Evolutionary conservation across 352 stramenopile genomes (phyloP).

Genomic region (Pythium vanterpoolii): DNA sequence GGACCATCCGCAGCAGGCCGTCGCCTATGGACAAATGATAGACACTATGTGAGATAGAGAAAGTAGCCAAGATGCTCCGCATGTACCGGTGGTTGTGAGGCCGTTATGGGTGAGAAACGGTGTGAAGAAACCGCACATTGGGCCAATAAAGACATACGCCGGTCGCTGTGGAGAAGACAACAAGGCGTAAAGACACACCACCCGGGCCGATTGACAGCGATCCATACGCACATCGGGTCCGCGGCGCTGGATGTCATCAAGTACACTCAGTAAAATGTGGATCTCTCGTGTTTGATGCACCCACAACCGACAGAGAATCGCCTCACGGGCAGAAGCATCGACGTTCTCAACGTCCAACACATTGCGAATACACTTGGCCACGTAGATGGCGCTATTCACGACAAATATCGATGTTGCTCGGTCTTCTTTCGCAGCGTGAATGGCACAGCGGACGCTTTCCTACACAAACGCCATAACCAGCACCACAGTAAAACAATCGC

Average conservation of each 20-base stretch:
- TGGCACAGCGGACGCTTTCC: conserved; percentile 1
- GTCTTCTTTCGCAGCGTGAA: neutral
- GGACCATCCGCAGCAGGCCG: conserved; percentile 18
- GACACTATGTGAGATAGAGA: neutral
- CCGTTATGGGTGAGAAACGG: conserved; percentile 32
- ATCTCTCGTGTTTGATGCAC: conserved; percentile 8
- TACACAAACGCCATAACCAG: neutral
- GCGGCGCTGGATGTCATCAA: conserved; percentile 6
- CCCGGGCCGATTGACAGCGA: neutral
- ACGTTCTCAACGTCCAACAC: neutral
- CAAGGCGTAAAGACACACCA: neutral
- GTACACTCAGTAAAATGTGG: conserved; percentile 11
- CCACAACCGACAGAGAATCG: neutral
- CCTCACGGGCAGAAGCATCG: neutral
- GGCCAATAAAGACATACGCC: conserved; percentile 28
- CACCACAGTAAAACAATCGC: neutral
- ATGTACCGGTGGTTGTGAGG: conserved; percentile 32
- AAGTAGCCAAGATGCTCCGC: neutral
- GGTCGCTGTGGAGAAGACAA: conserved; percentile 16
- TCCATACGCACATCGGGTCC: conserved; percentile 11
- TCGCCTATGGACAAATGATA: conserved; percentile 7
- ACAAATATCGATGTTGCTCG: neutral
- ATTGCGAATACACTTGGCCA: conserved; percentile 8
- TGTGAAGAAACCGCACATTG: conserved; percentile 34
- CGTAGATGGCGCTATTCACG: conserved; percentile 1